Percentiles rank a stretch among this genome's conserved stretches.
These are phyloP conservation scores for Epichloe brachyelytri DNA, from an alignment of 2,329 filamentous ascomycete genomes.

Conservation along the genomic window DNA sequence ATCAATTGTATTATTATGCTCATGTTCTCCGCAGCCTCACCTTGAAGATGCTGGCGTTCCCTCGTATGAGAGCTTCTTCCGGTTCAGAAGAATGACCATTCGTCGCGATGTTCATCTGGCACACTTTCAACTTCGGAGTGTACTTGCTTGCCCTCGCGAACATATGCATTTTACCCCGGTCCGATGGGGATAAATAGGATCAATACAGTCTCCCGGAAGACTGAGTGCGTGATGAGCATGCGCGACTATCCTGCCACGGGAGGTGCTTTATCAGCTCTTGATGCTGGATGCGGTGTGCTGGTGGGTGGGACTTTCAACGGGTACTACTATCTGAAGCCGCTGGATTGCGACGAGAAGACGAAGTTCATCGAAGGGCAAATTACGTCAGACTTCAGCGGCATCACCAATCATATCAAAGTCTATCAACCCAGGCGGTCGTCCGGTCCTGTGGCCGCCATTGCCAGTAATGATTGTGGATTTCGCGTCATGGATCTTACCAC, in stretches of 20 bases:
- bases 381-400: slow-evolving; percentile 37
- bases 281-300: slow-evolving; percentile 40
- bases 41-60: slow-evolving; percentile 19
- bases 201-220: slow-evolving; percentile 35
- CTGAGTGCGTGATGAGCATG: slow-evolving; percentile 32
- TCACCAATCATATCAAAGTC: slow-evolving; percentile 53
- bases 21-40: slow-evolving; percentile 1
- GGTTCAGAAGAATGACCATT: slow-evolving; percentile 45
- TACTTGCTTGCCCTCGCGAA: slow-evolving; percentile 43
- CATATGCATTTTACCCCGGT: slow-evolving; percentile 44
- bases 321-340: slow-evolving; percentile 36
- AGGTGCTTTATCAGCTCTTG: slow-evolving; percentile 36
- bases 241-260: slow-evolving; percentile 22
- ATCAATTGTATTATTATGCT: background rate
- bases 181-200: slow-evolving; percentile 35
- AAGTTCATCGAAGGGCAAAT: slow-evolving; percentile 31
- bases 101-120: slow-evolving; percentile 39
- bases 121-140: slow-evolving; percentile 55
- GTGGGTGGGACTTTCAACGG: slow-evolving; percentile 47
- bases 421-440: slow-evolving; percentile 39
- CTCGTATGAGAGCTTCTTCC: slow-evolving; percentile 37
- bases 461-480: slow-evolving; percentile 48
- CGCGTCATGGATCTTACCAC: slow-evolving; percentile 46
- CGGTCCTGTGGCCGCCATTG: slow-evolving; percentile 43
- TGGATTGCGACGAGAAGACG: slow-evolving; percentile 27